Conservation (phyloP, 805 yeast genomes). For the Candida gorgasii region DNA sequence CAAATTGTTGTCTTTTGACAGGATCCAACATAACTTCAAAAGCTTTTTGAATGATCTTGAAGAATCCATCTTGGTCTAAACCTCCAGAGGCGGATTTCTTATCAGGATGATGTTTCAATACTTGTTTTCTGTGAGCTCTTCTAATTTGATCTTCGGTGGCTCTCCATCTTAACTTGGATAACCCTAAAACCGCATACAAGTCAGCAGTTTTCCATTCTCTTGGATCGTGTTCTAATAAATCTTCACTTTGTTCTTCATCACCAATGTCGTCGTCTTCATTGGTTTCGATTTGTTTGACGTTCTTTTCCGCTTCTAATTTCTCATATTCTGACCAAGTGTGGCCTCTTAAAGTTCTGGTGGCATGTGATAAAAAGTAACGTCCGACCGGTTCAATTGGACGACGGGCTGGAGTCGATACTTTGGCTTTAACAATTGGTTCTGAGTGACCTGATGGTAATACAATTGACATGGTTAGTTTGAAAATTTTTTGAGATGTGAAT, state of each 20-base stretch:
- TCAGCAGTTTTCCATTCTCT: slow-evolving; percentile 98
- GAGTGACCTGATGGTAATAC: slow-evolving; percentile 44
- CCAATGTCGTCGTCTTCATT: slow-evolving; percentile 62
- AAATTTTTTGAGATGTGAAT: slow-evolving; percentile 11
- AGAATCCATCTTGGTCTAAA: slow-evolving; percentile 91
- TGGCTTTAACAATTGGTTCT: slow-evolving; percentile 41
- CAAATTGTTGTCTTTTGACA: slow-evolving; percentile 85
- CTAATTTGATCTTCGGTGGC: slow-evolving; percentile 93
- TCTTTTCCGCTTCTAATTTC: slow-evolving; percentile 86
- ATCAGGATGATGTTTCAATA: slow-evolving; percentile 96
- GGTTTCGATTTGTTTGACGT: slow-evolving; percentile 71
- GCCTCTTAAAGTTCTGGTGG: slow-evolving; percentile 91
- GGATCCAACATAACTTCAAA: slow-evolving; percentile 87
- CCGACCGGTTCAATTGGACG: slow-evolving; percentile 97
- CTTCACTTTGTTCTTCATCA: slow-evolving; percentile 71
- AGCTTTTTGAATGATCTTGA: slow-evolving; percentile 97
- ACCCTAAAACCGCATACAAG: slow-evolving; percentile 93
- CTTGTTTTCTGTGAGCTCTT: slow-evolving; percentile 96
- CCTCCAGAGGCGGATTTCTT: slow-evolving; percentile 92
- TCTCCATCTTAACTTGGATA: slow-evolving; percentile 83
- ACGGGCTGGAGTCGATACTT: slow-evolving; percentile 60
- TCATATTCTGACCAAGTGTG: slow-evolving; percentile 99
- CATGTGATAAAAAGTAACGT: slow-evolving; percentile 92
- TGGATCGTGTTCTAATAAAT: slow-evolving; percentile 85
- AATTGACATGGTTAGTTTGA: slow-evolving; percentile 32